Evolutionary conservation across 768 basidiomycete genomes (phyloP), one percentile per base, ranked within the genome.

Genomic region (Hericium coralloides): DNA sequence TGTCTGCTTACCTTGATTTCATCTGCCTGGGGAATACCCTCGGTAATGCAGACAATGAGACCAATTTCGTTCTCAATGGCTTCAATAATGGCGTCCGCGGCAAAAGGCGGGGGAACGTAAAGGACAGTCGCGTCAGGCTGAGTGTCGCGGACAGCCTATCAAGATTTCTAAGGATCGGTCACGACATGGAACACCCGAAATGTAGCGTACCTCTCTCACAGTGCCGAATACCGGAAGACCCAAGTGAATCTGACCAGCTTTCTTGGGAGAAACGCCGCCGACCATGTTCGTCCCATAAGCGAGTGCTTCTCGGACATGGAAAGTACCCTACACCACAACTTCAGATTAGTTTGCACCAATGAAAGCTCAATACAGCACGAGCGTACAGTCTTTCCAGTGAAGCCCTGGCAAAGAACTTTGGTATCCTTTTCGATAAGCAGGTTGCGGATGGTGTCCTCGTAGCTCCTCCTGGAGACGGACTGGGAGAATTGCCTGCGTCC

Each of bases 61-160:
- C 87, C 85, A 76, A 99, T 95, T 73, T 99, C 97, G 64, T 91
- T 92, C 72, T 98, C 97, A 65, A 99, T 98, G 38, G 97, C 97
- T 72, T 99, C 97, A 55, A 99, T 85, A 70, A 99, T 98, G 43
- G 97, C 97, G 62, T 95, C 95, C 26, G 92, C 97, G 18, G 95
- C 95, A 52, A 80, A 79, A 4, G 95, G 92, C n/a, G 97, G 97
- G 4, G 97, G 97, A 14, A 99, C 97, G 70, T 98, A 99, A 73
- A 99, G 84, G 58, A 99, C 85, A 38, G 92, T 87, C 26, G 97
- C 97, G 66, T 98, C 95, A 12, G 97, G 97, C 60, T 83, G 75
- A 45, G 85, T 82, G 61, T 92, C 86, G 50, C 81, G 76, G 59
- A 95, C 93, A 45, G 97, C 95, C 93, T 97, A 66, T 38, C 36